Evolutionary conservation across 148 eudicot genomes (phyloP).

Genomic region (Cornus kousa): DNA sequence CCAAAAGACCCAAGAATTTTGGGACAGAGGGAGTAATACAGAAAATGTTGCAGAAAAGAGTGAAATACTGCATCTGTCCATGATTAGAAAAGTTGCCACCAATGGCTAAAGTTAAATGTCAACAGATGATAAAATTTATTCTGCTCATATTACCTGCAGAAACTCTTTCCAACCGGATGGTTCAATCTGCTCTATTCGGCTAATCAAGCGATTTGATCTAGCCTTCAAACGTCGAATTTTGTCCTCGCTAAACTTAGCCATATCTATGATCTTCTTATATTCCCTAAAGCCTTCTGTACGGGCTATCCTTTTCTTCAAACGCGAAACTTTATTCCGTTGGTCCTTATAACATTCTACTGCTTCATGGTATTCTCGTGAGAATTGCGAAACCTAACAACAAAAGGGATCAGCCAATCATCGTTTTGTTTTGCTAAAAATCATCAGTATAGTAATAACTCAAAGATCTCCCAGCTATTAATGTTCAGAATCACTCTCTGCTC

Average conservation of each 20-base stretch:
- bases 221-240: slow-evolving; percentile 78
- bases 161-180: slow-evolving; percentile 99
- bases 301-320: slow-evolving; percentile 77
- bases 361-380: slow-evolving; percentile 60
- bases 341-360: slow-evolving; percentile 77
- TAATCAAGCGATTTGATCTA: slow-evolving; percentile 70
- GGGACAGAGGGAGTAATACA: too few species aligned
- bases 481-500: not conserved
- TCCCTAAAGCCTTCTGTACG: slow-evolving; percentile 91
- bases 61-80: too few species aligned
- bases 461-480: slow-evolving; percentile 3
- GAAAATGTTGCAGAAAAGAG: too few species aligned
- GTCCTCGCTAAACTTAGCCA: slow-evolving; percentile 69
- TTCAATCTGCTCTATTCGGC: slow-evolving; percentile 88
- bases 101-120: not conserved
- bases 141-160: slow-evolving; percentile 62
- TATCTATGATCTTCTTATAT: slow-evolving; percentile 76
- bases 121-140: not conserved
- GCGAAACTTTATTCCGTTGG: slow-evolving; percentile 88
- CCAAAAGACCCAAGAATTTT: too few species aligned
- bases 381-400: slow-evolving; percentile 49
- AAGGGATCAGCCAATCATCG: slow-evolving; percentile 6
- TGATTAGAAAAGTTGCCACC: too few species aligned
- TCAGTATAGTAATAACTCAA: not conserved
- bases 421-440: not conserved